A percentile compares a stretch with the other conserved stretches of the same genome.
These are phyloP conservation scores for Pseudonitzschia pungens DNA, from an alignment of 108 stramenopile species.

Conservation along the genomic window DNA sequence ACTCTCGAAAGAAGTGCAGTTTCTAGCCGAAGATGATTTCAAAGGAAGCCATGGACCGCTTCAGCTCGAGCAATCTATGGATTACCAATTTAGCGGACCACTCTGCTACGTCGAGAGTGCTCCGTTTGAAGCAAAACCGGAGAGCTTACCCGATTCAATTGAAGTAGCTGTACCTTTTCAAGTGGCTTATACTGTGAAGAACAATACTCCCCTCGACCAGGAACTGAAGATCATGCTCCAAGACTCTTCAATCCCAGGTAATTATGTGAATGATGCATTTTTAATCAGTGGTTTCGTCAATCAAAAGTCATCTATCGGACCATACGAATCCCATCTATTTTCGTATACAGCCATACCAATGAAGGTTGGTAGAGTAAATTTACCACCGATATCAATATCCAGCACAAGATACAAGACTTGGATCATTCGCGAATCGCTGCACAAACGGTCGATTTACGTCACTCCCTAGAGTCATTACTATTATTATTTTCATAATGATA, in stretches of 20 bases:
- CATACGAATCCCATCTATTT: conserved; percentile 52
- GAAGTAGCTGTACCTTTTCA: conserved; percentile 65
- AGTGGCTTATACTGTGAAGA: conserved; percentile 57
- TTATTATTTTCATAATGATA: no score
- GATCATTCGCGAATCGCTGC: conserved; percentile 44
- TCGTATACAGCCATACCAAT: conserved; percentile 66
- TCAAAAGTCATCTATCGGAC: conserved; percentile 55
- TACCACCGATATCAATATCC: conserved; percentile 53
- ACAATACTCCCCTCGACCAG: conserved; percentile 66
- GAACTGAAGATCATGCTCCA: conserved; percentile 45
- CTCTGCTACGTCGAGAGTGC: conserved; percentile 62
- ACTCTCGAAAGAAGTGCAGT: conserved; percentile 22
- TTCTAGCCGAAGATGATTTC: conserved; percentile 15
- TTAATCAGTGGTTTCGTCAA: conserved; percentile 53
- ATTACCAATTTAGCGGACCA: conserved; percentile 64
- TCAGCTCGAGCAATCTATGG: conserved; percentile 29
- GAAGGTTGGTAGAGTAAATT: conserved; percentile 48
- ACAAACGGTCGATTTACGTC: conserved; percentile 18
- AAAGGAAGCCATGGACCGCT: conserved; percentile 63
- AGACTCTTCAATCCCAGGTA: conserved; percentile 19
- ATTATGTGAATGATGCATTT: conserved; percentile 28
- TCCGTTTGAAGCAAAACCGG: conserved; percentile 59
- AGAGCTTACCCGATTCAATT: conserved; percentile 43
- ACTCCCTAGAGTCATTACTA: not conserved
- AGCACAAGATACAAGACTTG: conserved; percentile 66